A percentile compares a stretch with the other conserved stretches of the same genome.
Evolutionary conservation across 2,329 filamentous ascomycete species (phyloP).

Genomic region (Cladosporium sp.): DNA sequence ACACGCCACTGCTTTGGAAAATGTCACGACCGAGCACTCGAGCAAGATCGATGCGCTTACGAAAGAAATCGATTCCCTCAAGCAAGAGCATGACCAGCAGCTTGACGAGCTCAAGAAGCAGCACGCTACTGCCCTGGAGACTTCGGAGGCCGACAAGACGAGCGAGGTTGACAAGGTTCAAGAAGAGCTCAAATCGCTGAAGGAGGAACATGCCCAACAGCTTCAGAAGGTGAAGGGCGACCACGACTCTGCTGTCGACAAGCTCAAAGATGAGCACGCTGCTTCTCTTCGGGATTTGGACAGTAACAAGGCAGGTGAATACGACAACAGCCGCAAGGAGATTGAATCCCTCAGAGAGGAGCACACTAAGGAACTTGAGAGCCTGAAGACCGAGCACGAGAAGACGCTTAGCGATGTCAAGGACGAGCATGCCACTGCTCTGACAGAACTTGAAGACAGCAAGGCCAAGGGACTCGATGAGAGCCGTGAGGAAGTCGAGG

Average conservation of each 20-base stretch:
- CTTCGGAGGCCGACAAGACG: constrained; percentile 17
- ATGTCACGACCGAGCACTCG: not conserved
- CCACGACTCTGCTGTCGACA: constrained; percentile 22
- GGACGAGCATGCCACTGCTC: constrained; percentile 6
- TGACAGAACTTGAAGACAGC: not conserved
- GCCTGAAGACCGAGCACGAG: constrained; percentile 3
- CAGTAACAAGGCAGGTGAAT: constrained; percentile 13
- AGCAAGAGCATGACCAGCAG: constrained; percentile 18
- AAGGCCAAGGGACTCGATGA: not conserved
- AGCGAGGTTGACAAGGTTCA: not conserved
- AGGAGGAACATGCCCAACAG: constrained; percentile 26
- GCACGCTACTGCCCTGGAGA: constrained; percentile 24
- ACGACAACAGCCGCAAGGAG: constrained; percentile 27
- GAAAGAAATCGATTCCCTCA: constrained; percentile 1
- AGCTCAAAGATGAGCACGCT: constrained; percentile 19
- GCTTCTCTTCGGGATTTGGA: constrained; percentile 12
- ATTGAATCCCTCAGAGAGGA: constrained; percentile 28
- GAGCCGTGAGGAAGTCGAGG: constrained; percentile 9
- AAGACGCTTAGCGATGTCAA: not conserved
- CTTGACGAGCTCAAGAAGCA: constrained; percentile 22
- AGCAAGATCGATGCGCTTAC: constrained; percentile 16
- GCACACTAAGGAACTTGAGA: constrained; percentile 19
- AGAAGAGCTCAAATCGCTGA: constrained; percentile 26
- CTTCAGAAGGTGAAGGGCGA: constrained; percentile 21
- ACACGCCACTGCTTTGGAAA: constrained; percentile 19